Evolutionary conservation across 2,329 filamentous ascomycete genomes (phyloP).

Genomic region (Colletotrichum tabaci): DNA sequence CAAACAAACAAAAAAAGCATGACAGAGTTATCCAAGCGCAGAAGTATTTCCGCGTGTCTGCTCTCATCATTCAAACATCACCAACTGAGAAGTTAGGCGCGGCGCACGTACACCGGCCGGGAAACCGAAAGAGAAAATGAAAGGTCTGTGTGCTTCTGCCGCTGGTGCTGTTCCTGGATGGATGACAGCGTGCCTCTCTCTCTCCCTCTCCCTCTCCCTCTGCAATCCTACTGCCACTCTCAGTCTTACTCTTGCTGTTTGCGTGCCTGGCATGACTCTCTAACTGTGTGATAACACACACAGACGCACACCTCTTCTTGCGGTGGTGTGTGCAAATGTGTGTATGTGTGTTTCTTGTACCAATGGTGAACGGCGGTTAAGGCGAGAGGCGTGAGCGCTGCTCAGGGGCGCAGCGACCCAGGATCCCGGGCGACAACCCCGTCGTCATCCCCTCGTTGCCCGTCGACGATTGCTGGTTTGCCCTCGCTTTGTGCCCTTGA

Average conservation of each 20-base stretch:
- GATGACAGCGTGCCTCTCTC: background rate
- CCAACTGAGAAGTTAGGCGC: background rate
- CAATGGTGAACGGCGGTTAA: background rate
- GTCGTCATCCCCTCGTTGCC: conserved; percentile 3
- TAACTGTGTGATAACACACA: background rate
- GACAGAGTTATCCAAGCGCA: background rate
- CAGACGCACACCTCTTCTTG: too few species aligned
- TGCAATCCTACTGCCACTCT: too few species aligned
- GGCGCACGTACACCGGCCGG: background rate
- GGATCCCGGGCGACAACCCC: conserved; percentile 11
- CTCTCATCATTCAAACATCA: background rate
- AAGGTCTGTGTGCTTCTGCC: background rate
- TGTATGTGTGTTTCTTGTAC: background rate
- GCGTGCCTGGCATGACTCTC: background rate
- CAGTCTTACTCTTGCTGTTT: too few species aligned
- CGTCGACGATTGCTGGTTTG: background rate
- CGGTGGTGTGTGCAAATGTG: background rate
- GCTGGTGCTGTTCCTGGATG: background rate
- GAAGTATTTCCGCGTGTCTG: background rate
- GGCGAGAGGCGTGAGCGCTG: background rate
- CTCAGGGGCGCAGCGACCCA: background rate
- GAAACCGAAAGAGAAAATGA: background rate
- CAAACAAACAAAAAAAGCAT: too few species aligned
- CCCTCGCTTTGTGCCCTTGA: background rate
- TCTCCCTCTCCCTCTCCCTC: background rate